Base-by-base conservation (phyloP, 1,139 yeast species). In the Schizosaccharomyces versatilis region DNA sequence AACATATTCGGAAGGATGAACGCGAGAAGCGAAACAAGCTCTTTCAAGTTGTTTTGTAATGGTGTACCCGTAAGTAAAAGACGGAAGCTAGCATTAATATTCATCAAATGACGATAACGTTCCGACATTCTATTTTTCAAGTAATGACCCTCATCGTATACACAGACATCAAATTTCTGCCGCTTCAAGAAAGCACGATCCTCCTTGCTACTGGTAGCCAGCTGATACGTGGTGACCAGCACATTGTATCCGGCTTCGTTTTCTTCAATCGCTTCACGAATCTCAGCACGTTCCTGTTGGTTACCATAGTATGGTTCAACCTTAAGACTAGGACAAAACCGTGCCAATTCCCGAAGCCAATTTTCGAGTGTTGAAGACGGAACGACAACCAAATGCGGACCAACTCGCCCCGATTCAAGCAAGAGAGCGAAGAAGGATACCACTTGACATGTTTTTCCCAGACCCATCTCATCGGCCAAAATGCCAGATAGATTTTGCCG, bases 81-180 rank as follows among this genome's bases (percentile, higher is more conserved):
- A 62, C 98, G 74, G 68, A 90, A 93, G 36, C 77, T 75, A 1
- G 93, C 96, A 58, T 73, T 75, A 48, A 90, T 71, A 63, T 78
- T 78, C 94, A 88, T 88, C 59, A 90, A 72, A 67, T 86, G 88
- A 58, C 71, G 73, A 65, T 90, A 90, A 62, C 99, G 74, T 62
- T 88, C 97, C n/a, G 93, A 79, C 59, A 77, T 74, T 1, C 95
- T 84, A 67, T 93, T 90, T 66, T 90, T 90, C 62, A 90, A 73
- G 81, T 90, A 79, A 68, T 90, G 99, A 0, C 99, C 99, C 70
- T 90, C 99, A 67, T 90, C 99, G 64, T 85, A 90, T 0, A 90
- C 93, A 59, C 94, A 79, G 59, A 83, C 84, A 66, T 93, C 86
- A 67, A 90, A 93, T 49, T 77, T 73, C 61, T 80, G 78, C 59